Conservation (phyloP, 768 basidiomycete species). For the Termitomyces sp. region DNA sequence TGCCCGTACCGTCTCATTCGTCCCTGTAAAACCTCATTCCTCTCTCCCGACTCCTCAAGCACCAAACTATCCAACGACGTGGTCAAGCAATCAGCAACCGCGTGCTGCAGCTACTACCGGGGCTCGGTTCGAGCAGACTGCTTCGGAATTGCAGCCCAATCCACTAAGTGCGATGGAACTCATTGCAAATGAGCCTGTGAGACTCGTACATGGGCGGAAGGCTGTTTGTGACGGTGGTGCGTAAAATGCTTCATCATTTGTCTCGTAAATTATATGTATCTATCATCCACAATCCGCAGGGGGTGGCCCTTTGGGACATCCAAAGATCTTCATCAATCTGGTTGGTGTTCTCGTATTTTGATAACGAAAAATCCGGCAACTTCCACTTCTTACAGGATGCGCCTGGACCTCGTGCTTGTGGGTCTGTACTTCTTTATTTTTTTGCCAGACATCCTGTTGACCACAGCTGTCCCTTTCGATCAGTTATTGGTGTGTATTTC, state of each 20-base stretch:
- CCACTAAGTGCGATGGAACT: slow-evolving; percentile 90
- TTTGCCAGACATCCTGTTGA: slow-evolving; percentile 7
- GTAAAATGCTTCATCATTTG: slow-evolving; percentile 26
- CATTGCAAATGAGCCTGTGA: slow-evolving; percentile 79
- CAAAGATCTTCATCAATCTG: slow-evolving; percentile 94
- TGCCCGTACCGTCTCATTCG: slow-evolving; percentile 23
- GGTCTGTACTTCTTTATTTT: slow-evolving; percentile 49
- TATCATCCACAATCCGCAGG: slow-evolving; percentile 55
- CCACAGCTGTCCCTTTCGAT: slow-evolving; percentile 11
- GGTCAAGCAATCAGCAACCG: slow-evolving; percentile 79
- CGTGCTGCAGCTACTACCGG: slow-evolving; percentile 55
- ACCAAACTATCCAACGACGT: slow-evolving; percentile 77
- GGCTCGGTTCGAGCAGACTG: slow-evolving; percentile 91
- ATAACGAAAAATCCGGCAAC: not conserved
- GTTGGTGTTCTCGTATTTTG: slow-evolving; percentile 36
- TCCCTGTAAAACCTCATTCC: slow-evolving; percentile 21
- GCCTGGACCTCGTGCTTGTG: slow-evolving; percentile 81
- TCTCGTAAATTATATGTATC: not conserved
- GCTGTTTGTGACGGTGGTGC: slow-evolving; percentile 94
- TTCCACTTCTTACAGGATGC: slow-evolving; percentile 57
- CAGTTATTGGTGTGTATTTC: slow-evolving; percentile 32
- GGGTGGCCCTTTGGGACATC: slow-evolving; percentile 92
- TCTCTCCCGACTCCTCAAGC: slow-evolving; percentile 54
- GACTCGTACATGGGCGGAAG: slow-evolving; percentile 74
- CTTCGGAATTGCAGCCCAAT: slow-evolving; percentile 81